These are phyloP conservation scores for Starmerella riodocensis DNA, from an alignment of 805 yeast genomes.

Conservation along the genomic window DNA sequence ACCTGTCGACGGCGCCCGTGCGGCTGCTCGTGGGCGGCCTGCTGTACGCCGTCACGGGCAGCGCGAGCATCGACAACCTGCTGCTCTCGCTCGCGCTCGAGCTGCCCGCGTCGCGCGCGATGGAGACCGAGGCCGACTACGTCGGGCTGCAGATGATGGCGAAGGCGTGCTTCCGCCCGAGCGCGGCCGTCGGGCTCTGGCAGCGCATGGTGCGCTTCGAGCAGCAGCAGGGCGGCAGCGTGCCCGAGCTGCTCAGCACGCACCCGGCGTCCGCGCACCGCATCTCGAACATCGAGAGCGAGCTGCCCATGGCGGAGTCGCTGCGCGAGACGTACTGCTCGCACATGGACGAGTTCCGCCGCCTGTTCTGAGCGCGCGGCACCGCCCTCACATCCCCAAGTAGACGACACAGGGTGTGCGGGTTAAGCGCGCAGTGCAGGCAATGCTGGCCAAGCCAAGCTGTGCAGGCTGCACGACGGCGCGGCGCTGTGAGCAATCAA, in stretches of 20 bases:
- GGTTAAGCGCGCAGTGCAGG: too few species aligned
- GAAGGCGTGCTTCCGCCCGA: slow-evolving; percentile 71
- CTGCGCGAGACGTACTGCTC: slow-evolving; percentile 7
- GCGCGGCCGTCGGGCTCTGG: slow-evolving; percentile 70
- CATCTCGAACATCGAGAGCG: slow-evolving; percentile 48
- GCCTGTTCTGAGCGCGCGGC: background rate
- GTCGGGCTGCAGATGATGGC: slow-evolving; percentile 90
- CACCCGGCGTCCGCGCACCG: slow-evolving; percentile 80
- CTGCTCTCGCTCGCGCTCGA: slow-evolving; percentile 44
- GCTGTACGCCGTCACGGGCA: slow-evolving; percentile 50
- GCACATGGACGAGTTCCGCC: slow-evolving; percentile 1
- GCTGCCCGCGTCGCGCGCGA: slow-evolving; percentile 78
- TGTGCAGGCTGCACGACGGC: too few species aligned
- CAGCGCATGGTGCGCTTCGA: slow-evolving; percentile 54
- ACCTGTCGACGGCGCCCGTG: slow-evolving; percentile 62
- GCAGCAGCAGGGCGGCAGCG: slow-evolving; percentile 24
- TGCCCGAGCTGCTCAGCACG: slow-evolving; percentile 62
- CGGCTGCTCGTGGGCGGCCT: slow-evolving; percentile 42
- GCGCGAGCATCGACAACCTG: slow-evolving; percentile 39
- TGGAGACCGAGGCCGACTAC: slow-evolving; percentile 94
- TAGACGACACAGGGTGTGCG: too few species aligned
- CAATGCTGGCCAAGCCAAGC: too few species aligned
- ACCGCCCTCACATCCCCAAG: too few species aligned
- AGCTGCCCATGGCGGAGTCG: slow-evolving; percentile 39
- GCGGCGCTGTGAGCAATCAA: too few species aligned